Conservation (phyloP, 306 rosid genomes). For the Cicer yamashitae region DNA sequence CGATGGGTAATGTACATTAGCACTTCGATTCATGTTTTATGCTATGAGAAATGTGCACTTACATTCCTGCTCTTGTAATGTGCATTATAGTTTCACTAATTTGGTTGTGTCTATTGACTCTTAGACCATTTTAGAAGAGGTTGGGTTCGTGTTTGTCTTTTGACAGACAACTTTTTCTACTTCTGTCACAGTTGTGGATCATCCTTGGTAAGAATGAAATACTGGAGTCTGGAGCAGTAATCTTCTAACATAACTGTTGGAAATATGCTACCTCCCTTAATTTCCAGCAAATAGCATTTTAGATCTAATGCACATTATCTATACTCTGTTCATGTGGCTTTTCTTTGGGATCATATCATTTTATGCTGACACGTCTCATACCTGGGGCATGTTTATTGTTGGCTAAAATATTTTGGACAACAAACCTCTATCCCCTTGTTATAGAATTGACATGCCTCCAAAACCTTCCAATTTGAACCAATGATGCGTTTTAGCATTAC, state of each 20-base stretch:
- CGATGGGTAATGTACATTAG: slow-evolving; percentile 18
- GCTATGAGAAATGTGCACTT: slow-evolving; percentile 12
- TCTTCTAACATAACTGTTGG: neutral
- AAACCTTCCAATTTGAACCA: neutral
- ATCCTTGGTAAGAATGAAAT: slow-evolving; percentile 23
- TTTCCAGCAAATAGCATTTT: neutral
- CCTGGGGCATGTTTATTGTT: too few species aligned
- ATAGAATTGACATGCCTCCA: neutral
- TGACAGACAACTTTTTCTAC: slow-evolving; percentile 3
- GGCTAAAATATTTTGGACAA: neutral
- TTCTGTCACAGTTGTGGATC: slow-evolving; percentile 6
- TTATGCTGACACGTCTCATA: too few species aligned
- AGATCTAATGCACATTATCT: slow-evolving; percentile 8
- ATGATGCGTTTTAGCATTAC: neutral
- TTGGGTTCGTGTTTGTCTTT: slow-evolving; percentile 9
- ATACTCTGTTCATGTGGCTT: slow-evolving; percentile 21
- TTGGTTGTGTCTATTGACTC: too few species aligned
- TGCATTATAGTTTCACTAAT: too few species aligned
- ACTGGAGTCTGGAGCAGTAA: slow-evolving; percentile 11
- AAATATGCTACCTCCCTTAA: neutral
- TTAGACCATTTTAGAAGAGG: slow-evolving; percentile 16
- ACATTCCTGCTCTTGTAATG: too few species aligned
- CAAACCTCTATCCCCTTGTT: neutral
- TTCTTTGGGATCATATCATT: too few species aligned
- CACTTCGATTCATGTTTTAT: slow-evolving; percentile 3